These are phyloP conservation scores for Lasiodiplodia hormozganensis DNA, from an alignment of 2,329 filamentous ascomycete species.

Conservation along the genomic window DNA sequence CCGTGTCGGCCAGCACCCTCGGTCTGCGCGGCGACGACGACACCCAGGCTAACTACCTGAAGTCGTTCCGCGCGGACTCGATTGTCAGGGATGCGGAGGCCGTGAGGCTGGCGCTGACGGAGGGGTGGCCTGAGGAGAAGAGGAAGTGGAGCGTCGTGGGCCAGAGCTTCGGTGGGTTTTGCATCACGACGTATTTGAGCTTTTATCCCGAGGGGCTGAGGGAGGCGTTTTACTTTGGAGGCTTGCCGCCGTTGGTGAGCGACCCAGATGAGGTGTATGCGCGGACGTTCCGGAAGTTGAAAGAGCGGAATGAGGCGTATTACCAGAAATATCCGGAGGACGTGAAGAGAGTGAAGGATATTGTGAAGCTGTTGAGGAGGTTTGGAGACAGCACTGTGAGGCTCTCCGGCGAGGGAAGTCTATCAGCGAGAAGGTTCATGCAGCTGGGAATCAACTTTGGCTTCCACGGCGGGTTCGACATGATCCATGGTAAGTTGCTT, in stretches of 20 bases:
- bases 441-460: slow-evolving; percentile 82
- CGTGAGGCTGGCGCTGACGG: slow-evolving; percentile 76
- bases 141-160: slow-evolving; percentile 86
- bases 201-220: slow-evolving; percentile 77
- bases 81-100: slow-evolving; percentile 91
- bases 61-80: slow-evolving; percentile 85
- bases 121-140: slow-evolving; percentile 71
- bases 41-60: slow-evolving; percentile 80
- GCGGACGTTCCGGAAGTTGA: slow-evolving; percentile 72
- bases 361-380: slow-evolving; percentile 69
- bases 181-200: slow-evolving; percentile 82
- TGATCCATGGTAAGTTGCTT: slow-evolving; percentile 64
- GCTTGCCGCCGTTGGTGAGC: slow-evolving; percentile 73
- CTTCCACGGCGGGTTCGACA: slow-evolving; percentile 76
- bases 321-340: slow-evolving; percentile 89
- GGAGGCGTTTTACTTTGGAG: slow-evolving; percentile 84
- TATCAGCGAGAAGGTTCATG: slow-evolving; percentile 78
- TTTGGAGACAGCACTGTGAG: slow-evolving; percentile 64
- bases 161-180: slow-evolving; percentile 92
- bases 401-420: slow-evolving; percentile 73
- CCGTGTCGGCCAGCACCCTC: slow-evolving; percentile 77
- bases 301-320: slow-evolving; percentile 76
- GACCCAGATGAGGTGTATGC: slow-evolving; percentile 77
- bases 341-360: slow-evolving; percentile 67
- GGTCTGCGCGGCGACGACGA: slow-evolving; percentile 66